Evolutionary conservation across 139 green algal genomes (phyloP).

Genomic region (Micractinium conductrix): DNA sequence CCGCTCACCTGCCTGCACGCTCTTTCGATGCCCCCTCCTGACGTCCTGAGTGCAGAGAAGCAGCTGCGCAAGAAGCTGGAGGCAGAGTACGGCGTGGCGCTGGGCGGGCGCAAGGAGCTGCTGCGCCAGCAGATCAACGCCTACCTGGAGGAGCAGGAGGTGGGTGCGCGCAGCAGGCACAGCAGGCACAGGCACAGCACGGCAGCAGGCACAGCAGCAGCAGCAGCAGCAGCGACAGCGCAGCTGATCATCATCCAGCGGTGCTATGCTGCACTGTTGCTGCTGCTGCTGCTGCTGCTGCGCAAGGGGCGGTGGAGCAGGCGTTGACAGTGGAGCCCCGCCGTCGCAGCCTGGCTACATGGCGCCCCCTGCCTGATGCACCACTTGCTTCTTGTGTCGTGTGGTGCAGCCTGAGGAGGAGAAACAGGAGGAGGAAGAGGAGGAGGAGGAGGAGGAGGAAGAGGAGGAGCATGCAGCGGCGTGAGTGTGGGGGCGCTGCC

Average conservation of each 20-base stretch:
- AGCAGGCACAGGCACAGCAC: no score
- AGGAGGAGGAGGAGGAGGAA: neutral
- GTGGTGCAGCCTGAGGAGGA: neutral
- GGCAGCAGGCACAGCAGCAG: no score
- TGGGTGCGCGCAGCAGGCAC: neutral
- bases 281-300: neutral
- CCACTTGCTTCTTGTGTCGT: no score
- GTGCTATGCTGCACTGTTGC: no score
- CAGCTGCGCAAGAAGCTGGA: conserved; percentile 71
- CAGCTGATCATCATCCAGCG: no score
- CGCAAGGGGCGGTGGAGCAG: no score
- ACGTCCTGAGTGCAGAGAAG: conserved; percentile 18
- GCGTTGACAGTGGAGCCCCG: neutral
- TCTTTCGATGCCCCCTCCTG: no score
- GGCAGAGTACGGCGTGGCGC: conserved; percentile 58
- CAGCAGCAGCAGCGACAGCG: no score
- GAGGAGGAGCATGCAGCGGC: neutral
- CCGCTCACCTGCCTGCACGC: neutral
- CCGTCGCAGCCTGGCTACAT: neutral
- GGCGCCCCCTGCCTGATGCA: neutral
- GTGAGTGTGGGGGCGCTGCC: neutral
- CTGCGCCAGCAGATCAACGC: conserved; percentile 41
- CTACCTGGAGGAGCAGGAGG: conserved; percentile 38
- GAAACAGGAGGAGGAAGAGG: conserved; percentile 17
- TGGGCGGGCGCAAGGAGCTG: conserved; percentile 65